Conservation (phyloP, 805 yeast species). For the Starmerella sp. region DNA sequence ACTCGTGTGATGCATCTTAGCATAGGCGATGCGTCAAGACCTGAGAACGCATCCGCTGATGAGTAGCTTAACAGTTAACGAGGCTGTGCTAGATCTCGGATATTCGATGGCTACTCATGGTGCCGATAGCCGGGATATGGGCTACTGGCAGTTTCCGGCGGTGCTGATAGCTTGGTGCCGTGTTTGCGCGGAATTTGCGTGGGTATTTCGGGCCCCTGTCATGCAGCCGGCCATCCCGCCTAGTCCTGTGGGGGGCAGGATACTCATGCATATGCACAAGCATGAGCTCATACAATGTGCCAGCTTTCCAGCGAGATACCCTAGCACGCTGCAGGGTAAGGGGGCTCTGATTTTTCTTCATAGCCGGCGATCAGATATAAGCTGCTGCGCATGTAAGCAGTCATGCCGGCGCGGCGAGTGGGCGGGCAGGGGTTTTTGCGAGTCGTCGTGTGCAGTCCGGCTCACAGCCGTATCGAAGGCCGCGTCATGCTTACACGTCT, state of each 20-base stretch:
- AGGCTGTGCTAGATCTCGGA: neutral
- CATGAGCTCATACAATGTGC: neutral
- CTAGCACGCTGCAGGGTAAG: neutral
- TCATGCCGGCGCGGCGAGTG: neutral
- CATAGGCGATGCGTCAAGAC: constrained; percentile 2
- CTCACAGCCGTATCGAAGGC: no score
- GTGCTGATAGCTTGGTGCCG: neutral
- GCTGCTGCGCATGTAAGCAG: neutral
- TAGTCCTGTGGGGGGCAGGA: neutral
- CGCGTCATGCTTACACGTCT: no score
- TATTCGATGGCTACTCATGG: neutral
- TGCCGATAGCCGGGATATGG: neutral
- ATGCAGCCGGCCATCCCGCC: neutral
- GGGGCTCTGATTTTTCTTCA: neutral
- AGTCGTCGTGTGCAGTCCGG: no score
- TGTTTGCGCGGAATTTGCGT: neutral
- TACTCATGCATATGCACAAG: neutral
- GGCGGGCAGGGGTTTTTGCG: no score
- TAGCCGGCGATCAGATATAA: neutral
- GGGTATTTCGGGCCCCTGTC: neutral
- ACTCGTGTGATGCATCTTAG: neutral
- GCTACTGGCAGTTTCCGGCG: neutral
- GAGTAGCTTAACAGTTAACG: neutral
- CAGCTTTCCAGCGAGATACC: neutral
- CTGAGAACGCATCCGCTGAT: neutral